Evolutionary conservation across 139 green algal genomes (phyloP).

Genomic region (Chlorella sorokiniana): DNA sequence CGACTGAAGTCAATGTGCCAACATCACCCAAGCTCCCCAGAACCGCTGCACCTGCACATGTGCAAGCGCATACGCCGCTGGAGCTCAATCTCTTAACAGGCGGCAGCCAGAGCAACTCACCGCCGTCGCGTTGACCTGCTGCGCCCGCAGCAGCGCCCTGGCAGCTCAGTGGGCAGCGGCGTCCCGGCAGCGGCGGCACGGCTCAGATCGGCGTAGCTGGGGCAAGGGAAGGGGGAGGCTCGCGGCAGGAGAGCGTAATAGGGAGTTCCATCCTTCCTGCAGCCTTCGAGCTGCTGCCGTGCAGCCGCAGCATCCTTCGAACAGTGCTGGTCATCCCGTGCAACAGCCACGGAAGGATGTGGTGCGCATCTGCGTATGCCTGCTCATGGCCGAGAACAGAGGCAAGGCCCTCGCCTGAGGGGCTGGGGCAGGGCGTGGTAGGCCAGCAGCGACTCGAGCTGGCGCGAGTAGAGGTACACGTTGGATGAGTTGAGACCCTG

Average conservation of each 20-base stretch:
- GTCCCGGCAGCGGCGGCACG: background rate
- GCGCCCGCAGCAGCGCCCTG: background rate
- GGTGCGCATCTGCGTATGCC: background rate
- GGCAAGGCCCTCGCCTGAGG: background rate
- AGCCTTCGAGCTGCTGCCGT: too few species aligned
- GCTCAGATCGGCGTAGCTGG: constrained; percentile 14
- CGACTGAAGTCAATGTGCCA: too few species aligned
- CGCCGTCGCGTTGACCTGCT: background rate
- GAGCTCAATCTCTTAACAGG: too few species aligned
- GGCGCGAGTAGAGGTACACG: background rate
- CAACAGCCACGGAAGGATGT: too few species aligned
- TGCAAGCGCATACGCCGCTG: background rate
- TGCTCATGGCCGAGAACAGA: background rate
- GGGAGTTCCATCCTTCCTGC: too few species aligned
- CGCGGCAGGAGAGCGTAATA: background rate
- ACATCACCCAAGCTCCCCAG: background rate
- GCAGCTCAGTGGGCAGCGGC: constrained; percentile 1
- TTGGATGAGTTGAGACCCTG: constrained; percentile 6
- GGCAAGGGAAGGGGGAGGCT: too few species aligned
- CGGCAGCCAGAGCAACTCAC: background rate
- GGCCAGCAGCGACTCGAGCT: constrained; percentile 13
- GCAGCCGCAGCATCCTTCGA: too few species aligned
- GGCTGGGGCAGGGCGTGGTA: constrained; percentile 22
- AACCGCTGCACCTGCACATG: background rate
- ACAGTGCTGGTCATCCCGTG: too few species aligned